Evolutionary conservation across 2,329 filamentous ascomycete species (phyloP), one percentile per base, ranked within the genome.

Genomic region (Talaromyces sp.): DNA sequence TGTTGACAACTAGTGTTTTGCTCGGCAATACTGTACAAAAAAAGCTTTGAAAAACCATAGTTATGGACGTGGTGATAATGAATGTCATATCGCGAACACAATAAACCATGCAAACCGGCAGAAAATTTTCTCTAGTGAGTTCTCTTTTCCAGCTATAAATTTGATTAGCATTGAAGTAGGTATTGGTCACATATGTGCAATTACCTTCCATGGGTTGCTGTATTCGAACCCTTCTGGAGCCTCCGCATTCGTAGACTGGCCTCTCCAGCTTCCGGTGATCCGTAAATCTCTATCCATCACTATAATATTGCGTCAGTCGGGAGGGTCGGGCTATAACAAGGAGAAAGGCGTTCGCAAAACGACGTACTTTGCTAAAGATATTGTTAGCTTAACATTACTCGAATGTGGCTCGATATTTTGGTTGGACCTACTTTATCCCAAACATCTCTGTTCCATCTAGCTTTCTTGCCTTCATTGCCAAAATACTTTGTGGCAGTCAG

Each of bases 201-300:
- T 61, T 80, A 87, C 85, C 81, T 82, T 85, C 85, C 85, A 88
- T 64, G 83, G 83, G 75, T 86, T 87, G 81, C 82, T 88, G 69
- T 87, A 71, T 74, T 87, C 85, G 75, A 88, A 88, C 62, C 85
- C 85, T 60, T 78, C 74, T 29, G 85, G 85, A 31, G 85, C 85
- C 61, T 76, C 74, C 53, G 80, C 76, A 64, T 80, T 83, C 74
- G 85, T 83, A 60, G 83, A 83, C 71, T 88, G 85, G 62, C 84
- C 85, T 75, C 85, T 78, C 68, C 81, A 69, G 64, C 79, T 82
- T 58, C 85, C 85, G 46, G 85, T 88, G 67, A 88, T 77, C 64
- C 85, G 77, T 69, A 81, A 75, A 72, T 88, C 85, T 73, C 85
- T 80, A 68, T 87, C 83, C 84, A 88, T 86, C 85, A 88, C 85